phyloP scores from a whole-genome alignment of 495 filamentous ascomycete genomes.

The Aspergillus sclerotioniger region DNA sequence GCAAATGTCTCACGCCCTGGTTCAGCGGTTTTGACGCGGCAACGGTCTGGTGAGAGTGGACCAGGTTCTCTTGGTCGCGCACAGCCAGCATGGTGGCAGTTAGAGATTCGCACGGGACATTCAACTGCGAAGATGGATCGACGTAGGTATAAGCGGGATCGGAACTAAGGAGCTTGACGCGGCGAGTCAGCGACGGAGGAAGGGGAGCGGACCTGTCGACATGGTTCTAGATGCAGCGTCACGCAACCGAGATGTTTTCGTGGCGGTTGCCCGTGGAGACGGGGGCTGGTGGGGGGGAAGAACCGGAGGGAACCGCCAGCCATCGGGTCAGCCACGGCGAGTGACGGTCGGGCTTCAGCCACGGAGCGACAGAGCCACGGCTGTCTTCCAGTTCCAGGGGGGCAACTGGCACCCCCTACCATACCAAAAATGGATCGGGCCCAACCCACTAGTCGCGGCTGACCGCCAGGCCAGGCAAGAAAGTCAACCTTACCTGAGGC shows the following conservation, averaged over 20 bases:
- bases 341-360: not conserved
- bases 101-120: conserved; percentile 28
- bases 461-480: conserved; percentile 34
- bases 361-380: not conserved
- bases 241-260: conserved; percentile 20
- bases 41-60: conserved; percentile 69
- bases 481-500: conserved; percentile 20
- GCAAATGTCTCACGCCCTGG: conserved; percentile 57
- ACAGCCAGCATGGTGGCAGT: conserved; percentile 68
- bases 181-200: not conserved
- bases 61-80: conserved; percentile 88
- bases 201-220: conserved; percentile 5
- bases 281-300: conserved; percentile 10
- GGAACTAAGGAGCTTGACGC: not conserved
- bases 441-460: conserved; percentile 14
- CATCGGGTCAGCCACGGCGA: not conserved
- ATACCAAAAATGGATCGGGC: conserved; percentile 7
- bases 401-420: conserved; percentile 2
- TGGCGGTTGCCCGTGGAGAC: conserved; percentile 51
- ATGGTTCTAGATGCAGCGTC: conserved; percentile 26
- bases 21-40: conserved; percentile 80
- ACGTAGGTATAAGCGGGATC: not conserved
- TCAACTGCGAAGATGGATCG: conserved; percentile 7
- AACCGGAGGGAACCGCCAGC: not conserved
- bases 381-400: not conserved